Conservation (phyloP, 768 basidiomycete species). For the Tylopilus felleus region DNA sequence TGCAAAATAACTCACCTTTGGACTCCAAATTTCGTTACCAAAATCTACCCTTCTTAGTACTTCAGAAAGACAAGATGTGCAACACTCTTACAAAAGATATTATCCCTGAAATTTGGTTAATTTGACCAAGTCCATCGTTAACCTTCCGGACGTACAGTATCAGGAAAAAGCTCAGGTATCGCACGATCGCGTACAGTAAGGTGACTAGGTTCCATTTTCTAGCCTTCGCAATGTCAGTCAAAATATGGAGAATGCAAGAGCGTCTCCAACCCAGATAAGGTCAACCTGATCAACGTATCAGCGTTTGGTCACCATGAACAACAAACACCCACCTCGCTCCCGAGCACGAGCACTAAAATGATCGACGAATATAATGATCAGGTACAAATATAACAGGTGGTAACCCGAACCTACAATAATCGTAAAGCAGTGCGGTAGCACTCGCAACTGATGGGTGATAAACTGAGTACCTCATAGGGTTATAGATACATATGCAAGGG, state of each 20-base stretch:
- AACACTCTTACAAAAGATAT: constrained; percentile 8
- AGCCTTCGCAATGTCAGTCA: constrained; percentile 6
- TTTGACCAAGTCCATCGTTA: neutral
- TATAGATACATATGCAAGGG: neutral
- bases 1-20: constrained; percentile 2
- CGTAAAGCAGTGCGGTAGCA: constrained; percentile 11
- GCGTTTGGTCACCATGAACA: neutral
- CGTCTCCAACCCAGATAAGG: constrained; percentile 14
- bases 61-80: too few species aligned
- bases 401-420: constrained; percentile 11
- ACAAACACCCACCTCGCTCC: constrained; percentile 6
- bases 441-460: constrained; percentile 8
- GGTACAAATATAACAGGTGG: neutral
- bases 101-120: constrained; percentile 5
- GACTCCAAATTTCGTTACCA: constrained; percentile 6
- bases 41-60: constrained; percentile 6
- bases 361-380: neutral
- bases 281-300: constrained; percentile 12
- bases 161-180: constrained; percentile 17
- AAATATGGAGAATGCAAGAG: neutral
- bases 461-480: neutral
- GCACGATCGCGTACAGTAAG: constrained; percentile 16
- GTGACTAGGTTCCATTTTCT: constrained; percentile 18
- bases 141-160: constrained; percentile 3
- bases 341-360: constrained; percentile 10